Conservation (phyloP, 192 early-diverging fungal species). For the Globomyces pollinis-pini region DNA sequence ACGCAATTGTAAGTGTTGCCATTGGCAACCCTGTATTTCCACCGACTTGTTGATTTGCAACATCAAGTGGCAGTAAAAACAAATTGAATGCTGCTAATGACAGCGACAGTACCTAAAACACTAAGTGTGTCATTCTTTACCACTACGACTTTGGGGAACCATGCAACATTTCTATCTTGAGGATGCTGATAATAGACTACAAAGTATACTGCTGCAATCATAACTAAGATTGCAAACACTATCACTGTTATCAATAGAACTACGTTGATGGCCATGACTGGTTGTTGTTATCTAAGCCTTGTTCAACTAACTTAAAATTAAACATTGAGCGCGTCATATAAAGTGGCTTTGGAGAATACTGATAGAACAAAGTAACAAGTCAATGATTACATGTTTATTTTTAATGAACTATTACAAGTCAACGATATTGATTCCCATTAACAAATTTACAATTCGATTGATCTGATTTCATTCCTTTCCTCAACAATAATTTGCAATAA, state of each 20-base stretch:
- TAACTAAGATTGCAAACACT: constrained; percentile 47
- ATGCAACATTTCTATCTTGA: constrained; percentile 58
- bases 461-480: constrained; percentile 5
- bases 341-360: too few relatives aligned
- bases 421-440: too few relatives aligned
- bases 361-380: too few relatives aligned
- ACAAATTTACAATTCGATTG: too few relatives aligned
- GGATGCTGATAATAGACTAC: constrained; percentile 61
- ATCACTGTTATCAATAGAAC: constrained; percentile 42
- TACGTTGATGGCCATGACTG: constrained; percentile 30
- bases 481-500: constrained; percentile 1
- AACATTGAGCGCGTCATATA: too few relatives aligned
- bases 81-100: constrained; percentile 45
- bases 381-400: too few relatives aligned
- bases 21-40: constrained; percentile 39
- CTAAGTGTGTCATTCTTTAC: constrained; percentile 24
- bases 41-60: constrained; percentile 43
- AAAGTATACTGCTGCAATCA: constrained; percentile 49
- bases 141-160: constrained; percentile 58
- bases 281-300: too few relatives aligned
- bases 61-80: constrained; percentile 55
- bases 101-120: constrained; percentile 42
- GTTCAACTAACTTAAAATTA: too few relatives aligned
- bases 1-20: constrained; percentile 34
- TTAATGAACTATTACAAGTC: too few relatives aligned